These are phyloP conservation scores for Sclerotinia trifoliorum DNA, from an alignment of 2,329 filamentous ascomycete species.

Conservation along the genomic window DNA sequence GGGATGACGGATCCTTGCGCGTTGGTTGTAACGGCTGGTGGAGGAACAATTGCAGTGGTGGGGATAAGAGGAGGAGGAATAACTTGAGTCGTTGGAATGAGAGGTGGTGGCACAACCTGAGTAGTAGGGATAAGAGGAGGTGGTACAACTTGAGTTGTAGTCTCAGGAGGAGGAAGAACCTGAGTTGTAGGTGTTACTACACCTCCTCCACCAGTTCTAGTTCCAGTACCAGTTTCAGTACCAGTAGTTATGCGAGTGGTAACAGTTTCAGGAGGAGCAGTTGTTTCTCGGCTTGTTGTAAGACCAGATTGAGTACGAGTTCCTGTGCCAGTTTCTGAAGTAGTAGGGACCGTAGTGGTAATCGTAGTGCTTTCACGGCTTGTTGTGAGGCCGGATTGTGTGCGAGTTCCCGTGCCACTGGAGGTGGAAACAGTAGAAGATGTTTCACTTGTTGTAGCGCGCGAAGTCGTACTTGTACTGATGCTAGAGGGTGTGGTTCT, in stretches of 20 bases:
- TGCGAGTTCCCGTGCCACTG: not conserved
- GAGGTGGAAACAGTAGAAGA: not conserved
- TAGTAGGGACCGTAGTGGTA: not conserved
- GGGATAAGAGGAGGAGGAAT: not conserved
- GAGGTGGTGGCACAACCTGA: not conserved
- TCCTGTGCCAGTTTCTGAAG: not conserved
- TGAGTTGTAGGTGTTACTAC: not conserved
- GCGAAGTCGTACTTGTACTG: not conserved
- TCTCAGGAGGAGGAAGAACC: not conserved
- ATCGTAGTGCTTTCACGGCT: not conserved
- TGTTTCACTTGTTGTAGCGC: not conserved
- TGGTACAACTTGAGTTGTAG: not conserved
- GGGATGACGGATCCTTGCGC: not conserved
- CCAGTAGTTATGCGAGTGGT: not conserved
- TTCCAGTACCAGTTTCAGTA: not conserved
- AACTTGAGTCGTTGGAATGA: not conserved
- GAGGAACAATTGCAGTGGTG: not conserved
- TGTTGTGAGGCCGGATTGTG: not conserved
- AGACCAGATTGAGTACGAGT: constrained; percentile 2
- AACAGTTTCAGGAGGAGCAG: not conserved
- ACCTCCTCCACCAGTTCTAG: not conserved
- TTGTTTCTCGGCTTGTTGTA: not conserved
- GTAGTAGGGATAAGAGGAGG: not conserved
- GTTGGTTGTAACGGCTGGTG: not conserved
- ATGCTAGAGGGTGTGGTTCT: not conserved